Evolutionary conservation across 192 early-diverging fungal species (phyloP).

Genomic region (Physocladia obscura): DNA sequence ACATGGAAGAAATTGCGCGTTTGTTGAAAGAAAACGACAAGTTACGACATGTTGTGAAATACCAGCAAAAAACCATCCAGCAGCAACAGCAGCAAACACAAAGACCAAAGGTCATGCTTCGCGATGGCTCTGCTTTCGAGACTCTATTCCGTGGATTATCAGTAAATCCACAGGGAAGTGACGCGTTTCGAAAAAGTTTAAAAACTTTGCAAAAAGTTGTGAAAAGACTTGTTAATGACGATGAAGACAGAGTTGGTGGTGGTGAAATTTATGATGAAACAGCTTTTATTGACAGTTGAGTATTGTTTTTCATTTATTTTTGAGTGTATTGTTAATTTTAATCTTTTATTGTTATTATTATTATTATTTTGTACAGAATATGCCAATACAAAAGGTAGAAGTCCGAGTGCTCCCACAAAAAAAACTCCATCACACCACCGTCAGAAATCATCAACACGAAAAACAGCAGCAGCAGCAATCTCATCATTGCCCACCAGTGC

Average conservation of each 20-base stretch:
- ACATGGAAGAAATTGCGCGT: slow-evolving; percentile 37
- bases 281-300: too few relatives aligned
- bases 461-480: background rate
- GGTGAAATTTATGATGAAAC: too few relatives aligned
- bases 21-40: slow-evolving; percentile 47
- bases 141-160: slow-evolving; percentile 1
- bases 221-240: background rate
- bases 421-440: background rate
- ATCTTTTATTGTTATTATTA: background rate
- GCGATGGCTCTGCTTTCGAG: background rate
- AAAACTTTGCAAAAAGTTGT: slow-evolving; percentile 7
- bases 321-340: too few relatives aligned
- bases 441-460: background rate
- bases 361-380: background rate
- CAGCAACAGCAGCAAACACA: background rate
- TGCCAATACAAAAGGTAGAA: background rate
- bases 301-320: too few relatives aligned
- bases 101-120: background rate
- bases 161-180: background rate
- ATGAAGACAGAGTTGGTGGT: background rate
- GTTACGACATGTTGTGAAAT: slow-evolving; percentile 42
- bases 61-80: too few relatives aligned
- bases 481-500: background rate
- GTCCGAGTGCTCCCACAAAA: background rate
- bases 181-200: slow-evolving; percentile 3